Evolutionary conservation across 805 yeast species (phyloP).

Genomic region (Zygosaccharomyces bailii): DNA sequence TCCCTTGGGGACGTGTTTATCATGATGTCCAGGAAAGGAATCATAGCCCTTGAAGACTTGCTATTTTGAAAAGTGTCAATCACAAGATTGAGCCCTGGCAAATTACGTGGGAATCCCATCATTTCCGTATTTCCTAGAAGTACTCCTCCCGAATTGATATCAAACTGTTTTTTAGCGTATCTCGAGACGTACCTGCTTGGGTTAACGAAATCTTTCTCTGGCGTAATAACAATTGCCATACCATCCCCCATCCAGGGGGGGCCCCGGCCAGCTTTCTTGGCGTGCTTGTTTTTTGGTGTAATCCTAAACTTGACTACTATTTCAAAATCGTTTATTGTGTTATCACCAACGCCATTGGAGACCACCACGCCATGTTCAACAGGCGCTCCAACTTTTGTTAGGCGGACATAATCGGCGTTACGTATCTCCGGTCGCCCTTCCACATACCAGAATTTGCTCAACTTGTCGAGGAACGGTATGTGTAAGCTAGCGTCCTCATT

Average conservation of each 20-base stretch:
- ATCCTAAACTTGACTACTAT: constrained; percentile 22
- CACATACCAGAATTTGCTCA: constrained; percentile 31
- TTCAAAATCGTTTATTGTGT: constrained; percentile 34
- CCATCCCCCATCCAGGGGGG: constrained; percentile 27
- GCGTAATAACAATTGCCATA: constrained; percentile 25
- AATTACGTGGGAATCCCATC: constrained; percentile 35
- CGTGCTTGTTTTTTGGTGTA: constrained; percentile 4
- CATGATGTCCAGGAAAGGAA: constrained; percentile 27
- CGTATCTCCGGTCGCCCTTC: constrained; percentile 32
- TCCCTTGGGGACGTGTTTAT: constrained; percentile 27
- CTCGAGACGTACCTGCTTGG: constrained; percentile 24
- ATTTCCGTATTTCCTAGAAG: constrained; percentile 20
- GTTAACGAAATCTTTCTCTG: constrained; percentile 30
- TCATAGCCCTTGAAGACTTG: constrained; percentile 8
- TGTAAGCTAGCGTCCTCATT: constrained; percentile 30
- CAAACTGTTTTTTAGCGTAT: constrained; percentile 30
- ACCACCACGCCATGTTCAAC: constrained; percentile 26
- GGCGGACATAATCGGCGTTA: constrained; percentile 25
- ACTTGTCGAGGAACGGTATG: constrained; percentile 30
- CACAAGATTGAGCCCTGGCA: constrained; percentile 32
- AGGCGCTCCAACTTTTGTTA: constrained; percentile 21
- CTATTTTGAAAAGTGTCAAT: constrained; percentile 26
- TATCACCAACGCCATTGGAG: constrained; percentile 36
- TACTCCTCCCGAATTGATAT: constrained; percentile 31
- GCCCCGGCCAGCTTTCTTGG: neutral